Base-by-base conservation (phyloP, 2,329 filamentous ascomycete genomes). In the Fusarium odoratissimum region DNA sequence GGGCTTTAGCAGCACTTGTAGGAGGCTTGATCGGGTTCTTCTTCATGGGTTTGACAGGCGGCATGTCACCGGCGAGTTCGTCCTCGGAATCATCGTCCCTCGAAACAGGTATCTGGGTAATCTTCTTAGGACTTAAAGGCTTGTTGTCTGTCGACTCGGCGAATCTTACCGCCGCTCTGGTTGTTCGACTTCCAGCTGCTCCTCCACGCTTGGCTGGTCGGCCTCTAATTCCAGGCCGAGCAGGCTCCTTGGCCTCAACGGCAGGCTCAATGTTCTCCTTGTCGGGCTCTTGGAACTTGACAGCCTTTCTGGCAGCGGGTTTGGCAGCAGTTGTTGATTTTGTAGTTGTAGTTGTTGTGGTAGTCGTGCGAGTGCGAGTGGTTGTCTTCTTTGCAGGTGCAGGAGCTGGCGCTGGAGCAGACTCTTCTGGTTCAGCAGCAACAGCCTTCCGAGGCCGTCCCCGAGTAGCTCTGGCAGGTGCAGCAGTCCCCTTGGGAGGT, bases 81-180 rank as follows among this genome's bases (percentile, higher is more conserved):
- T 91, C 89, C 56, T 91, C 89, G 19, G 89, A 90, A 54, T 79
- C 76, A 56, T 87, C 87, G 57, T 88, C 87, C 71, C 81, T 80
- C 76, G 77, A 83, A 67, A 83, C 73, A 55, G 85, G 83, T 73
- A 91, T 83, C 81, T 91, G 88, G 44, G 88, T 89, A 73, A 89
- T 86, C 84, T 91, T 92, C 84, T 88, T 91, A 82, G 89, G 89
- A 81, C 89, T 91, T 59, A 91, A 82, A 38, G 90, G 89, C 62
- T 84, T 85, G 71, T 85, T 85, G 44, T 83, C 79, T 61, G 81
- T 79, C 62, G 82, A 71, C n/a, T 75, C 56, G 38, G 76, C 64
- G 46, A 75, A 60, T 71, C 77, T 81, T 67, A 82, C 75, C 61
- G 79, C 78, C 21, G 81, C 79, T 61, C 80, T 81, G 30, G 83